Evolutionary conservation across 495 filamentous ascomycete species (phyloP), one percentile per base, ranked within the genome.

Genomic region (Daldinia childiae): DNA sequence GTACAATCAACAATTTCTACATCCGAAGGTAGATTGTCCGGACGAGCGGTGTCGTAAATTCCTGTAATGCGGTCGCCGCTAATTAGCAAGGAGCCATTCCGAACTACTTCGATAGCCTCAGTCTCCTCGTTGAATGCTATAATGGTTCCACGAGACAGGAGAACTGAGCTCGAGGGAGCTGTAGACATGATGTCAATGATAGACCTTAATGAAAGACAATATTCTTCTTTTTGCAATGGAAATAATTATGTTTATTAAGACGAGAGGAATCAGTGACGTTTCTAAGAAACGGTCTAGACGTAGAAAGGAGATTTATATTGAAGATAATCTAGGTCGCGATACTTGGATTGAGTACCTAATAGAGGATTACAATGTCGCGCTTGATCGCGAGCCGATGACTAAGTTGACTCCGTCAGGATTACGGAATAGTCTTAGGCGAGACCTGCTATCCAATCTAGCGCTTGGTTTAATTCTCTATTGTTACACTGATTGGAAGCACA

Each of bases 1-100:
- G 79, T 84, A 54, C 82, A 86, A 69, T 89, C 84, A 15, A 90
- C 79, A 34, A 84, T 59, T 54, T 82, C 75, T 3, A 59, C 59
- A 17, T 51, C 69, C 6, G 61, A 38, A 12, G 75, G 75, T 1
- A 75, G 21, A 11, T 58, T 30, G 9, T 24, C 58, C 0, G 75
- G 75, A n/a, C n/a, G 63, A 7, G 69, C 51, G 15, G 60, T 63
- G 4, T 69, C 24, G 32, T 71, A 77, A 36, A 84, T 77, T 32
- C 71, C 67, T 1, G 74, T 62, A 66, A 85, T 83, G n/a, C 73
- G 76, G 70, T 83, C 80, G 14, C 78, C 75, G 0, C 66, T 79
- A 27, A 82, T 62, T 11, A 85, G 76, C 5, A 85, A 51, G 2
- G 81, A 77, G 56, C 79, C 79, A 66, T 82, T 68, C 15, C 75